phyloP scores from a whole-genome alignment of 2,329 filamentous ascomycete genomes.

The Huntiella decipiens region DNA sequence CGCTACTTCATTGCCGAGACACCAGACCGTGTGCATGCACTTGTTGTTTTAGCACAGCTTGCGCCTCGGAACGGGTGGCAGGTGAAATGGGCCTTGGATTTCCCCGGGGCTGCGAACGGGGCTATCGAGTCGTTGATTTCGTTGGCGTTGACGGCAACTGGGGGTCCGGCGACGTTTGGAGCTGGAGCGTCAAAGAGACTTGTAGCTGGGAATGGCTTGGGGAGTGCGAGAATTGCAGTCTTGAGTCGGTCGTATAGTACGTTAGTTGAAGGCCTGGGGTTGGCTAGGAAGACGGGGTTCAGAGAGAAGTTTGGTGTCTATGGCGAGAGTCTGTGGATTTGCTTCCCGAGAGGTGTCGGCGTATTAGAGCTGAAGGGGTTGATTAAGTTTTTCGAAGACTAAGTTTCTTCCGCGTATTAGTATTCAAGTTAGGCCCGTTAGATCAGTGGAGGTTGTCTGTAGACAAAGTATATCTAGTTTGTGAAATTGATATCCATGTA shows the following conservation, averaged over 20 bases:
- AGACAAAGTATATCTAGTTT: too few species aligned
- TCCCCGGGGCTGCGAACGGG: conserved; percentile 69
- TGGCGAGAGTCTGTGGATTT: conserved; percentile 74
- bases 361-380: conserved; percentile 69
- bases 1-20: conserved; percentile 71
- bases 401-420: too few species aligned
- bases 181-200: conserved; percentile 60
- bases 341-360: conserved; percentile 74
- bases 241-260: conserved; percentile 67
- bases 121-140: conserved; percentile 72
- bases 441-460: too few species aligned
- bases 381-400: conserved; percentile 62
- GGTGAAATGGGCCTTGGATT: conserved; percentile 91
- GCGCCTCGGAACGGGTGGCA: conserved; percentile 73
- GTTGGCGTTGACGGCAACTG: conserved; percentile 36
- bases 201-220: conserved; percentile 62
- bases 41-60: conserved; percentile 71
- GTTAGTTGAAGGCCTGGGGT: conserved; percentile 61
- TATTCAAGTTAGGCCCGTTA: too few species aligned
- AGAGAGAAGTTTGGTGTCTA: conserved; percentile 73
- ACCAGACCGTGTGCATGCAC: conserved; percentile 51
- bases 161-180: conserved; percentile 59
- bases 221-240: conserved; percentile 62
- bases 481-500: too few species aligned
- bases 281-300: conserved; percentile 76